Conservation (phyloP, 495 filamentous ascomycete genomes). For the Xylaria nigripes region DNA sequence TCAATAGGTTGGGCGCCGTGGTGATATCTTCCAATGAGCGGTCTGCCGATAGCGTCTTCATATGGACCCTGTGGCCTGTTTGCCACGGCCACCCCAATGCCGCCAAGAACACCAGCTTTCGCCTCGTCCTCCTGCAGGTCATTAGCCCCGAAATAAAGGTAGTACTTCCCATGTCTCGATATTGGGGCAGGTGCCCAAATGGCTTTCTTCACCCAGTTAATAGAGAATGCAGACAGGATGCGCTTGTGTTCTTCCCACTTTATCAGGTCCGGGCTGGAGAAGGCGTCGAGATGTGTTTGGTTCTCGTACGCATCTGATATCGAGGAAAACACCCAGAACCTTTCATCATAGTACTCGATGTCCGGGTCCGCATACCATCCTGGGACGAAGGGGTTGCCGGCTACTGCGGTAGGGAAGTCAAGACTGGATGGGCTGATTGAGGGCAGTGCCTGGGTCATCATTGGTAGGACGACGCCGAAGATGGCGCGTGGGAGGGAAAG, state of each 20-base stretch:
- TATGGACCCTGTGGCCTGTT: slow-evolving; percentile 42
- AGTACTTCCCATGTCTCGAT: slow-evolving; percentile 41
- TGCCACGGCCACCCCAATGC: slow-evolving; percentile 40
- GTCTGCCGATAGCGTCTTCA: slow-evolving; percentile 34
- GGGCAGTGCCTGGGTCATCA: neutral
- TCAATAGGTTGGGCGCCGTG: slow-evolving; percentile 42
- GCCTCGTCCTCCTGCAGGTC: slow-evolving; percentile 26
- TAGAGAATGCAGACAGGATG: slow-evolving; percentile 30
- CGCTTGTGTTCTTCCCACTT: slow-evolving; percentile 36
- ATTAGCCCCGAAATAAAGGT: slow-evolving; percentile 42
- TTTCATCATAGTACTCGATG: slow-evolving; percentile 41
- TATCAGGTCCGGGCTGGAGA: slow-evolving; percentile 35
- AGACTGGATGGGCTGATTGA: neutral
- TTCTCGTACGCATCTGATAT: slow-evolving; percentile 38
- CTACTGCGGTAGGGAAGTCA: slow-evolving; percentile 19
- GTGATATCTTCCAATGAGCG: slow-evolving; percentile 33
- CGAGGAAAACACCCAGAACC: slow-evolving; percentile 45
- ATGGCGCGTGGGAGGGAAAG: neutral
- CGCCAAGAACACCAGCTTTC: slow-evolving; percentile 19
- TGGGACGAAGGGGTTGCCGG: slow-evolving; percentile 34
- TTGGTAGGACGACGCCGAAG: neutral
- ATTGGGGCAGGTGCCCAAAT: slow-evolving; percentile 46
- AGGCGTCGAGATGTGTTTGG: slow-evolving; percentile 42
- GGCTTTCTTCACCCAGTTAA: slow-evolving; percentile 40
- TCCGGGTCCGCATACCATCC: slow-evolving; percentile 47